These are phyloP conservation scores for Cyberlindnera maclurae DNA, from an alignment of 805 yeast species.

Conservation along the genomic window DNA sequence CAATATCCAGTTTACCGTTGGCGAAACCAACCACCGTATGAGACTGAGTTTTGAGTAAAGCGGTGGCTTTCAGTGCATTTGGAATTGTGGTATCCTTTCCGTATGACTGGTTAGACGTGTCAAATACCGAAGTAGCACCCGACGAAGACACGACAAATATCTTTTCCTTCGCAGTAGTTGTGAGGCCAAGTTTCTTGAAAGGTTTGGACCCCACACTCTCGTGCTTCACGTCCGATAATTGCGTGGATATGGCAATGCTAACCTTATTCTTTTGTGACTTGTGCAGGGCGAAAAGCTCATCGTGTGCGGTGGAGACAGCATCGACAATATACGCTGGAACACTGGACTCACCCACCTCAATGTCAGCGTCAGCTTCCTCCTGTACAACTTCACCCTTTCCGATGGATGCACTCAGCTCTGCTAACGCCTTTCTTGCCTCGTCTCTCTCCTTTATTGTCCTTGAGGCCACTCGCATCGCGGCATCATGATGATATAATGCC, in stretches of 20 bases:
- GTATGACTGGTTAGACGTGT: conserved; percentile 3
- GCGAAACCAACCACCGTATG: conserved; percentile 9
- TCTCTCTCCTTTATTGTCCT: conserved; percentile 69
- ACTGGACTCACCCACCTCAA: conserved; percentile 2
- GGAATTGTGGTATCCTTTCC: conserved; percentile 11
- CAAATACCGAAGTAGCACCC: conserved; percentile 13
- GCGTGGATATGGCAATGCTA: conserved; percentile 9
- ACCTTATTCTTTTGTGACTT: conserved; percentile 19
- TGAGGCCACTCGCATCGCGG: conserved; percentile 83
- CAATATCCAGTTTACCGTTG: conserved; percentile 12
- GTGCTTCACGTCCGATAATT: conserved; percentile 4
- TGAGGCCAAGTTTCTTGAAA: conserved; percentile 10
- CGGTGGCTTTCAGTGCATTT: conserved; percentile 10
- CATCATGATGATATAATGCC: conserved; percentile 80
- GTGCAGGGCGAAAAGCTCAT: conserved; percentile 16
- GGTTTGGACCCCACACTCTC: conserved; percentile 9
- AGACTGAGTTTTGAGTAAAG: conserved; percentile 5
- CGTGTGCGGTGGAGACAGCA: conserved; percentile 10
- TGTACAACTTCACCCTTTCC: conserved; percentile 18
- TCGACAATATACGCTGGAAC: conserved; percentile 7
- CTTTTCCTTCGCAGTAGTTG: neutral
- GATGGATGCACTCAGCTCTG: conserved; percentile 41
- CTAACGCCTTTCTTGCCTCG: conserved; percentile 60
- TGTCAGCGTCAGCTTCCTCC: neutral
- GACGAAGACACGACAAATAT: conserved; percentile 13